Evolutionary conservation across 2,329 filamentous ascomycete species (phyloP).

Genomic region (Aureobasidium sp.): DNA sequence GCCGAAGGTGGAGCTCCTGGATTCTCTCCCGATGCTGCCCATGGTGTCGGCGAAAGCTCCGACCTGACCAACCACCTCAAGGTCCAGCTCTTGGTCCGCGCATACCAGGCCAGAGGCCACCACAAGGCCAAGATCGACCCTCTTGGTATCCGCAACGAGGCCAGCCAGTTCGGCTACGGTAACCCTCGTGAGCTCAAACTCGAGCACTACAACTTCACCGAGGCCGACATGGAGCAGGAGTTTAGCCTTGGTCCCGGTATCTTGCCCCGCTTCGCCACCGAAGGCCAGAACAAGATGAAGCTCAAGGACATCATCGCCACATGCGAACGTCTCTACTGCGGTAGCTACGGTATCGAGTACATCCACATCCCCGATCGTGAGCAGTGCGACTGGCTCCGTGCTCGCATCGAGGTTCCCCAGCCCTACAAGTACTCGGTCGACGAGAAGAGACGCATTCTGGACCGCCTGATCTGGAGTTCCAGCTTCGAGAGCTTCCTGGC

Average conservation of each 20-base stretch:
- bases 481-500: slow-evolving; percentile 94
- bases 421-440: slow-evolving; percentile 97
- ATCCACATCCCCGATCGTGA: slow-evolving; percentile 97
- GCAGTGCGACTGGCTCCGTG: slow-evolving; percentile 96
- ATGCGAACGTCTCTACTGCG: slow-evolving; percentile 94
- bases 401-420: slow-evolving; percentile 86
- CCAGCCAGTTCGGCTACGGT: slow-evolving; percentile 74
- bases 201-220: slow-evolving; percentile 90
- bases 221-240: slow-evolving; percentile 87
- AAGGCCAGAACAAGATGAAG: slow-evolving; percentile 89
- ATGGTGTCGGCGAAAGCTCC: slow-evolving; percentile 60
- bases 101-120: slow-evolving; percentile 95
- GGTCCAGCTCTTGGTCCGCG: slow-evolving; percentile 92
- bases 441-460: slow-evolving; percentile 95
- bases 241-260: slow-evolving; percentile 92
- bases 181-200: slow-evolving; percentile 89
- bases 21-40: slow-evolving; percentile 56
- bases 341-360: slow-evolving; percentile 96
- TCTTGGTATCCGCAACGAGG: slow-evolving; percentile 82
- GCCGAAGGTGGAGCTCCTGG: slow-evolving; percentile 73
- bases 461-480: slow-evolving; percentile 96
- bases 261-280: slow-evolving; percentile 83
- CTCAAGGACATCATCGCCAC: slow-evolving; percentile 86
- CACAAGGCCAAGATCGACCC: slow-evolving; percentile 98
- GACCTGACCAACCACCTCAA: slow-evolving; percentile 96